phyloP scores from a whole-genome alignment of 2,329 filamentous ascomycete species.

The Apiospora sp. region DNA sequence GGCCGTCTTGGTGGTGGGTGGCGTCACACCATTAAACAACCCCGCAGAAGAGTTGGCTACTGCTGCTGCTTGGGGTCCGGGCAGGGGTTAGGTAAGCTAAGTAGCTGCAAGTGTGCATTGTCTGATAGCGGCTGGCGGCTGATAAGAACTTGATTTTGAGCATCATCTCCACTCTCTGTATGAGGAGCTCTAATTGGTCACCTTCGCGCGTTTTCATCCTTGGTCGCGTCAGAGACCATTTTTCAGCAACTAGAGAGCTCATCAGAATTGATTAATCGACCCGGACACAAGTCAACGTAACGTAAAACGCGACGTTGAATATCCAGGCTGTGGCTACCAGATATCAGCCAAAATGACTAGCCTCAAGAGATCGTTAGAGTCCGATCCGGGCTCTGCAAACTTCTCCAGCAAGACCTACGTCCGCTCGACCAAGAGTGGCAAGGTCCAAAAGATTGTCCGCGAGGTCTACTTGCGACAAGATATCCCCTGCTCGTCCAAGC shows the following conservation, averaged over 20 bases:
- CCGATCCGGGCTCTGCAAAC: constrained; percentile 68
- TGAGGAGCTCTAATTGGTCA: constrained; percentile 18
- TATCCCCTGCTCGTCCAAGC: constrained; percentile 93
- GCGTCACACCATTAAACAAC: constrained; percentile 1
- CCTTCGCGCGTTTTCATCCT: constrained; percentile 20
- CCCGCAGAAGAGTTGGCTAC: constrained; percentile 8
- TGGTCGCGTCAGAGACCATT: constrained; percentile 5
- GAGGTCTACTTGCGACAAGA: constrained; percentile 96
- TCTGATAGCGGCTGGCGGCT: constrained; percentile 23
- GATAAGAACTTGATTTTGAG: constrained; percentile 23
- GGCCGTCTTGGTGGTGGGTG: background rate
- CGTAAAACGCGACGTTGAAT: background rate
- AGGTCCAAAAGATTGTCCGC: constrained; percentile 98
- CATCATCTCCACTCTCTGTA: background rate
- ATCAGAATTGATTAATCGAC: constrained; percentile 5
- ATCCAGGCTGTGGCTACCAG: background rate
- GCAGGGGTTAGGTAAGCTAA: background rate
- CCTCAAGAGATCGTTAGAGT: constrained; percentile 64
- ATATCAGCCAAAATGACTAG: constrained; percentile 64
- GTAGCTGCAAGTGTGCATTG: background rate
- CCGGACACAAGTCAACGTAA: background rate
- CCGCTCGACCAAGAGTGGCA: constrained; percentile 91
- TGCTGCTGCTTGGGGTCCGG: background rate
- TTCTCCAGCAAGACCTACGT: constrained; percentile 97
- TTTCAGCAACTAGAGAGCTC: constrained; percentile 1